Evolutionary conservation across 2,329 filamentous ascomycete species (phyloP), one percentile per base, ranked within the genome.

Genomic region (Sclerotinia nivalis): DNA sequence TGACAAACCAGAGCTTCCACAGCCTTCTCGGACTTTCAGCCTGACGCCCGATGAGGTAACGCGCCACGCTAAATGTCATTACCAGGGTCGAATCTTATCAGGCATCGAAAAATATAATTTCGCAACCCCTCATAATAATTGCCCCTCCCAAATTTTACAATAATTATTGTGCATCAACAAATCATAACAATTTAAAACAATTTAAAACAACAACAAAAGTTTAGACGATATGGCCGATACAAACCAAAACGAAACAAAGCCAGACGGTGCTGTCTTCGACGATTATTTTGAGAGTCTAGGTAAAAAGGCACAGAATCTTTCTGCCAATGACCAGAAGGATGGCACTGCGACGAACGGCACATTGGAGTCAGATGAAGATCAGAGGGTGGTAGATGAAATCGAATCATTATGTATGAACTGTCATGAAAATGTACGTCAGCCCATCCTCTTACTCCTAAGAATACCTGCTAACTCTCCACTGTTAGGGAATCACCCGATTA

Each of bases 371-470:
- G 78, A 79, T 25, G 84, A 87, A 50, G 85, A 88, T 34, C 81
- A 80, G 70, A 84, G 82, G 73, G 82, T 87, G 5, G 88, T 91
- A 55, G 87, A 91, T 73, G 86, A 90, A 80, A 89, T 90, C 72
- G 91, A 94, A 80, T 93, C 90, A 73, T 84, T 95, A 31, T 95
- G 92, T 84, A 94, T 95, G 92, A 93, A 93, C 83, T 95, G 92
- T 81, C 87, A 89, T 75, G 84, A 93, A 75, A 91, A 93, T 85
- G 91, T 91, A 83, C 60, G 64, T 25, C 34, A 22, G 0, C 28
- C 22, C 37, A 25, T 18, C 40, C 22, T 40, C 13, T 37, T 22
- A n/a, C 6, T 52, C 20, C 22, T 18, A 65, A 59, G 20, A 67
- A 68, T 34, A 31, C 49, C 10, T 56, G 49, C 47, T 55, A 20